Base-by-base conservation (phyloP, 2,329 filamentous ascomycete genomes). In the Diaporthe citriasiana region DNA sequence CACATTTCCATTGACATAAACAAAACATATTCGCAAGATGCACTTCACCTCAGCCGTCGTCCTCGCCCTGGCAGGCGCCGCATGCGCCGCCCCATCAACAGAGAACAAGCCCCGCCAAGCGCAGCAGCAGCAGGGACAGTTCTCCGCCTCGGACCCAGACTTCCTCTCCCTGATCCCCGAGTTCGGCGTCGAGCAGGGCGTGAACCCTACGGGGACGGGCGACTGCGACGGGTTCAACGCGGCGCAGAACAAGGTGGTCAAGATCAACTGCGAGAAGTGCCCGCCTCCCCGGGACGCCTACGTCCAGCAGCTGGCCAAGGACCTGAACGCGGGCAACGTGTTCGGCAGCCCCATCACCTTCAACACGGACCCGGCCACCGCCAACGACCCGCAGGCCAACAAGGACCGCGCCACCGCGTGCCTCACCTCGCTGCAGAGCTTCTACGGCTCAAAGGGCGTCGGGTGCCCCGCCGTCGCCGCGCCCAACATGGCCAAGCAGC, bases 251-350 rank as follows among this genome's bases (percentile, higher is more conserved):
- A 68, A 68, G 47, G 63, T 68, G 22, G 63, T 68, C 45, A 33
- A 33, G 22, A 68, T 68, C 63, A 33, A 68, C 30, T 68, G 63
- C 47, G 45, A 77, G 79, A 84, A 84, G 59, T 81, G 79, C 8
- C 80, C 80, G 9, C 80, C 80, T 15, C 79, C 81, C 1, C 74
- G 76, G 12, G 83, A 83, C n/a, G 63, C 47, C 17, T 85, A 83
- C 77, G 79, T 81, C 56, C 83, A 84, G 76, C 82, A 82, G 10
- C 83, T 83, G 8, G 83, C 84, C 38, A 83, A 83, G 71, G 81
- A 84, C 73, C 76, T 85, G 55, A 75, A 77, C 59, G 82, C 81
- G 22, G 82, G 82, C 56, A 83, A 85, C 76, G 74, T 83, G 71
- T 68, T 68, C n/a, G 63, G 63, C 3, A 5, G 2, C 8, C 33